Base-by-base conservation (phyloP, 176 grass and related monocot species). In the Avena atlantica region DNA sequence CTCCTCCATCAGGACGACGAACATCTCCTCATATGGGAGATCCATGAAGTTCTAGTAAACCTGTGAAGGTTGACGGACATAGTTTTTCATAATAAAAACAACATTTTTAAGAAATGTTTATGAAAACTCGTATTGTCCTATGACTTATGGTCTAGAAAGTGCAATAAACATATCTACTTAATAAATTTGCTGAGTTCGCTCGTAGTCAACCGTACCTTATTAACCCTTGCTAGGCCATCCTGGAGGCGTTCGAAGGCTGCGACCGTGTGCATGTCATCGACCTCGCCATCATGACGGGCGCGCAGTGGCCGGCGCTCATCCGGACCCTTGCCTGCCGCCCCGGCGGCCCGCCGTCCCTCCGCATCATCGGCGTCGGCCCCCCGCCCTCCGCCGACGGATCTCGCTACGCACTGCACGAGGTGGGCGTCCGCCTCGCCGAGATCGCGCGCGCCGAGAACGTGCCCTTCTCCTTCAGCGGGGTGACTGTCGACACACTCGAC, bases 241-340 rank as follows among this genome's bases (percentile, higher is more conserved):
- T 97, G 0, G 82, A 86, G 11, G 88, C 86, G 11, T 82, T 83
- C 9, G 84, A 67, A 1, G 75, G 83, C 40, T 86, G 81, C 78
- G 44, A 52, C 3, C 25, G 44, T 14, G 79, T 97, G 8, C 94
- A 97, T 59, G 52, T 94, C 53, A 29, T 97, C 40, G 92, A 97
- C 85, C 83, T 97, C 40, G 72, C 83, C 49, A 69, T 97, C 68
- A 82, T 29, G 88, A 79, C 90, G n/a, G 92, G 90, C 42, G 44
- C 87, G 27, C 94, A 97, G 87, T 97, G 94, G 90, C 80, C 86
- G 3, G 16, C 78, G 5, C 86, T 97, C 19, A 91, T 97, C 51
- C 77, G 87, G 31, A 76, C 86, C 0, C 88, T 97, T 0, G 61
- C 86, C 29, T 8, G 69, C 9, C 86, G 88, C 1, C 61, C 75